Evolutionary conservation across 2,329 filamentous ascomycete genomes (phyloP).

Genomic region (Davidsoniella virescens): DNA sequence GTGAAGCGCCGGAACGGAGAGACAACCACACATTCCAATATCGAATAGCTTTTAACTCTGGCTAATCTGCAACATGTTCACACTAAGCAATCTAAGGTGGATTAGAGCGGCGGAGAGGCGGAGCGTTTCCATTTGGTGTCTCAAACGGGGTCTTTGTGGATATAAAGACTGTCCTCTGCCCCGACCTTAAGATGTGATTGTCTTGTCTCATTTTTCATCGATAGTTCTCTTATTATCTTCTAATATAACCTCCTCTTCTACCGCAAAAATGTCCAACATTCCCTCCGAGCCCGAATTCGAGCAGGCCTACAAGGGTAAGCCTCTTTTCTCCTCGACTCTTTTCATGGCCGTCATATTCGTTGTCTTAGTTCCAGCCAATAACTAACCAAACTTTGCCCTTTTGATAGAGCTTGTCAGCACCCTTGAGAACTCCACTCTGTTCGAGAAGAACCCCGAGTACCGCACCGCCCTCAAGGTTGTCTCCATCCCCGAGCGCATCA

Average conservation of each 20-base stretch:
- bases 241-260: background rate
- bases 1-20: background rate
- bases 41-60: background rate
- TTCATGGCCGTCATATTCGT: background rate
- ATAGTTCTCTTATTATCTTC: background rate
- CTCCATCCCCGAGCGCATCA: constrained; percentile 82
- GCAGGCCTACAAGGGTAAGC: constrained; percentile 86
- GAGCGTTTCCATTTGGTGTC: background rate
- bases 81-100: no score
- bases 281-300: constrained; percentile 90
- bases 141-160: background rate
- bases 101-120: background rate
- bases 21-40: background rate
- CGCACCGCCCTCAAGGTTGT: constrained; percentile 74
- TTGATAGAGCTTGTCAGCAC: constrained; percentile 74
- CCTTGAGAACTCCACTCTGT: constrained; percentile 84
- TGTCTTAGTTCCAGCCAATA: background rate
- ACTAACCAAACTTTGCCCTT: background rate
- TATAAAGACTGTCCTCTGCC: constrained; percentile 8
- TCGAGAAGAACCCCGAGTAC: constrained; percentile 90
- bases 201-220: background rate
- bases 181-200: background rate
- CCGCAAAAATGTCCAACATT: constrained; percentile 58
- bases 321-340: background rate
- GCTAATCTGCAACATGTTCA: background rate